Conservation (phyloP, 2,329 filamentous ascomycete species). For the Chalaropsis ovoidea region DNA sequence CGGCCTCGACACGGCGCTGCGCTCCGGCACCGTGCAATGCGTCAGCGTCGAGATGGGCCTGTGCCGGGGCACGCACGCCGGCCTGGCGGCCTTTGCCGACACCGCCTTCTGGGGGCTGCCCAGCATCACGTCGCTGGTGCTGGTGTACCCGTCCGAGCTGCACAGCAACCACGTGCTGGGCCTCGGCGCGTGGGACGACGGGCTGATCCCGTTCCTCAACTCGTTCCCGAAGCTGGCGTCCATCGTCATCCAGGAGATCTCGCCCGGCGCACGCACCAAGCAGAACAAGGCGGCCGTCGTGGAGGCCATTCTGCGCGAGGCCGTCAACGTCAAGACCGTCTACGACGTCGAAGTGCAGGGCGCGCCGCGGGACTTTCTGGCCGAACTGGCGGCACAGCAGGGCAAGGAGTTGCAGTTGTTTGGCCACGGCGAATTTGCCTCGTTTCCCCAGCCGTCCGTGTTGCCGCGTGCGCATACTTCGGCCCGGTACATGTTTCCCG, state of each 20-base stretch:
- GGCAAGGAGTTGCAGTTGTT: background rate
- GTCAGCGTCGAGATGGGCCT: background rate
- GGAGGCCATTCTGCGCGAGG: background rate
- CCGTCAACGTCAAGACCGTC: background rate
- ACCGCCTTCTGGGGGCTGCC: conserved; percentile 13
- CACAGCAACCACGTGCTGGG: background rate
- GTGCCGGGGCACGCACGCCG: background rate
- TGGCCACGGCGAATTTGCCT: background rate
- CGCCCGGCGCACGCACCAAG: conserved; percentile 4
- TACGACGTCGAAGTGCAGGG: conserved; percentile 5
- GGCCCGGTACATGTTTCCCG: background rate
- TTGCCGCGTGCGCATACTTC: background rate
- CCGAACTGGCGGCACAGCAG: background rate
- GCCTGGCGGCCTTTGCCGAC: background rate
- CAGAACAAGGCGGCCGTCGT: background rate
- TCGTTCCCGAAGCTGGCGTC: conserved; percentile 27
- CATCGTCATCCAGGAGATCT: conserved; percentile 25
- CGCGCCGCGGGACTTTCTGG: background rate
- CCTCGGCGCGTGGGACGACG: conserved; percentile 2
- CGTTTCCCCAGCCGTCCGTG: background rate
- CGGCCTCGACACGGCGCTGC: background rate
- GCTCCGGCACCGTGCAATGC: background rate
- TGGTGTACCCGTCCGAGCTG: background rate
- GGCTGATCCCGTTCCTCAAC: conserved; percentile 26
- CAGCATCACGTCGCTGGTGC: background rate